Base-by-base conservation (phyloP, 176 grass and related monocot species). In the Triticum timopheevii region DNA sequence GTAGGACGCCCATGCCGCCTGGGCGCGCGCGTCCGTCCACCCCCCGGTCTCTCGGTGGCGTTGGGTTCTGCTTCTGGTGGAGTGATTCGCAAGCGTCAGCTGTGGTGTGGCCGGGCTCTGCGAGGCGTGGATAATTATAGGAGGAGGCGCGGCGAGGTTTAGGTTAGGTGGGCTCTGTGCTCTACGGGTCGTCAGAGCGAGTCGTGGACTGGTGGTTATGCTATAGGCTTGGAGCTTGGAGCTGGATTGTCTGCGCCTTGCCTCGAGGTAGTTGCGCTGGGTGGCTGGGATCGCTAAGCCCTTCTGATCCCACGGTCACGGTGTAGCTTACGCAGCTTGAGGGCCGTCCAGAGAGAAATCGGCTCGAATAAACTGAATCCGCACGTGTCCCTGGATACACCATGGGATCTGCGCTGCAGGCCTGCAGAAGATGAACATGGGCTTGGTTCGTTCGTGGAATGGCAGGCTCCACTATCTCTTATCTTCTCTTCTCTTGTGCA, bases 1-100 rank as follows among this genome's bases (percentile, higher is more conserved):
- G 82, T 70, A 98, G 73, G 13, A 98, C 93, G 62, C 97, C 94
- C 97, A 96, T 98, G 76, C 19, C 50, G 49, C 49, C 49, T 52
- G 5, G 47, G 45, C 12, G 45, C 13, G 47, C 47, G 47, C 47
- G 4, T 50, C 13, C 47, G 49, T 52, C 49, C 49, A 6, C 4
- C 13, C 49, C 49, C 49, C 49, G 38, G 36, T 42, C 45, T 12
- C 49, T 5, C 50, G 36, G 7, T 49, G 50, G 81, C 15, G 10
- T 30, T 30, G 28, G 28, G 28, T 30, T 30, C 10, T 54, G 52
- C 23, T 13, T 23, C 69, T 7, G 81, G 39, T 10, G 80, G 64
- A 65, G 40, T 12, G 54, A 31, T 66, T 84, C 25, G 68, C 68
- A 39, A 24, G 28, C 19, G 86, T 61, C 11, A 63, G 4, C 20